Percentiles rank a stretch among this genome's conserved stretches.
These are phyloP conservation scores for Hypholoma fasciculare DNA, from an alignment of 768 basidiomycete genomes.

Conservation along the genomic window DNA sequence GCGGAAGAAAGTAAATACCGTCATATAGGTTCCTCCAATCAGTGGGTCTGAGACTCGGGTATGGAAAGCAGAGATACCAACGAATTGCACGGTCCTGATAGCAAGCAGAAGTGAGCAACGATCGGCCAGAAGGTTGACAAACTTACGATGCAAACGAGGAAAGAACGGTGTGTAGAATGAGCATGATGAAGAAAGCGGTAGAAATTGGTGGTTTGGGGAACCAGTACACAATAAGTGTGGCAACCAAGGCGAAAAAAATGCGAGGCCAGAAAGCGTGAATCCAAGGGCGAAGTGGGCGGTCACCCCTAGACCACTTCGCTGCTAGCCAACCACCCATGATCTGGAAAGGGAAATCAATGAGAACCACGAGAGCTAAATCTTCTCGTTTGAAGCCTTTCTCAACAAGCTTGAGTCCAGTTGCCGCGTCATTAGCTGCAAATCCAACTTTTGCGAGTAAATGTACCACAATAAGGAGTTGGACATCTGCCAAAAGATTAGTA, in stretches of 20 bases:
- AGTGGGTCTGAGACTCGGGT: constrained; percentile 94
- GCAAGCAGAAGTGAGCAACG: background rate
- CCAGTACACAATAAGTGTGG: constrained; percentile 76
- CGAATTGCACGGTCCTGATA: constrained; percentile 93
- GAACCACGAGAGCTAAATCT: constrained; percentile 92
- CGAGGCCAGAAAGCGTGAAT: constrained; percentile 90
- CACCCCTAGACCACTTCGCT: constrained; percentile 86
- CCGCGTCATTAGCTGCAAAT: constrained; percentile 92
- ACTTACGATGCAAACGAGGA: constrained; percentile 84
- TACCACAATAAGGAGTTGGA: constrained; percentile 83
- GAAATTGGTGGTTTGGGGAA: constrained; percentile 82
- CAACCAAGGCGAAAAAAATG: constrained; percentile 67
- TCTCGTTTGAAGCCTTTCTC: constrained; percentile 96
- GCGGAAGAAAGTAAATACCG: constrained; percentile 52
- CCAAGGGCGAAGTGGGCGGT: constrained; percentile 84
- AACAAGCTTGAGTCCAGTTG: constrained; percentile 89
- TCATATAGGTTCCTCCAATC: constrained; percentile 99
- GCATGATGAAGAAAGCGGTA: constrained; percentile 73
- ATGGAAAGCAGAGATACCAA: constrained; percentile 98
- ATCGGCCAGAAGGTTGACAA: background rate
- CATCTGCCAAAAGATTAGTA: constrained; percentile 51
- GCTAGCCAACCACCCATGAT: constrained; percentile 93
- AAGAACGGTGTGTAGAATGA: constrained; percentile 80
- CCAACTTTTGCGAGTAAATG: constrained; percentile 94
- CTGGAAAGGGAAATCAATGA: constrained; percentile 98